These are phyloP conservation scores for Leonotis leonurus DNA, from an alignment of 257 asterid species.

Conservation along the genomic window DNA sequence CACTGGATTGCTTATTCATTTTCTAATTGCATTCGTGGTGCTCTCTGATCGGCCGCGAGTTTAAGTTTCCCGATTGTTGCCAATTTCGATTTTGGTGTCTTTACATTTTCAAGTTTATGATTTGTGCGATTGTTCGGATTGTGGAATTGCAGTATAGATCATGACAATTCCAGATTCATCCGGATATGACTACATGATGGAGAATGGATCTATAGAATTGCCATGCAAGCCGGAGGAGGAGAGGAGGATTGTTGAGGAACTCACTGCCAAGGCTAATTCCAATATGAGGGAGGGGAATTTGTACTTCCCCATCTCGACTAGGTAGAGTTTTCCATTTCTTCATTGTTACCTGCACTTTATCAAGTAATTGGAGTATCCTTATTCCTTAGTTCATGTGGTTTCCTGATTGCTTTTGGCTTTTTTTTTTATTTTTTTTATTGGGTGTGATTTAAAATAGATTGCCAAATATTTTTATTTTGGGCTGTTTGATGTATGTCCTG, in stretches of 20 bases:
- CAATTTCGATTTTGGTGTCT: background rate
- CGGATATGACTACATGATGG: slow-evolving; percentile 42
- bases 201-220: slow-evolving; percentile 73
- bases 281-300: slow-evolving; percentile 64
- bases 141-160: slow-evolving; percentile 23
- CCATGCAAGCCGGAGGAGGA: slow-evolving; percentile 90
- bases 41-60: slow-evolving; percentile 25
- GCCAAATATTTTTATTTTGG: background rate
- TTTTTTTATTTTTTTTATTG: too few relatives aligned
- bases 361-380: background rate
- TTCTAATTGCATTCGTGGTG: background rate
- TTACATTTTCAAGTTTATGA: background rate
- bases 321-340: slow-evolving; percentile 28
- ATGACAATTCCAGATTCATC: slow-evolving; percentile 85
- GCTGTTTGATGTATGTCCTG: background rate
- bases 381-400: background rate
- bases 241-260: slow-evolving; percentile 54
- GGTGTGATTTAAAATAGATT: background rate
- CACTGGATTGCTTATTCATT: background rate
- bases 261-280: slow-evolving; percentile 58
- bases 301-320: slow-evolving; percentile 57
- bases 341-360: background rate
- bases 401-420: background rate
- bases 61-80: background rate
- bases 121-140: slow-evolving; percentile 13